phyloP scores from a whole-genome alignment of 352 stramenopile species.

The Phytophthora macrochlamydospora region DNA sequence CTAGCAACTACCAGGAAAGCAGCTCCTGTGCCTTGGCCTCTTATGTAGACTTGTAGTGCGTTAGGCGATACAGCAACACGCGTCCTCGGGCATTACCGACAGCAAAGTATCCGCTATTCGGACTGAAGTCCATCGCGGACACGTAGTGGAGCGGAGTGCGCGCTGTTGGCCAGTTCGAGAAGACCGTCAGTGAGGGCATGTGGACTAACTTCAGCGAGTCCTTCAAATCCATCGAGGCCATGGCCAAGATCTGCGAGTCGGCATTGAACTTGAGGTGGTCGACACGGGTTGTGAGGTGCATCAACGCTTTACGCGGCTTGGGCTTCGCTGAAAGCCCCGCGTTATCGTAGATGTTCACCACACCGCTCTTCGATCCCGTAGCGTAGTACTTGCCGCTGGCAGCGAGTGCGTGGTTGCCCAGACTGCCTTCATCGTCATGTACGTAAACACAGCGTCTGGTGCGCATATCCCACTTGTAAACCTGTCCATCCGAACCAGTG shows the following conservation, averaged over 20 bases:
- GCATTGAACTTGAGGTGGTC: constrained; percentile 92
- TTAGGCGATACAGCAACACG: constrained; percentile 96
- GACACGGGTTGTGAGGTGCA: constrained; percentile 95
- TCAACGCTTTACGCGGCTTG: constrained; percentile 94
- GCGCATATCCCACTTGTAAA: constrained; percentile 97
- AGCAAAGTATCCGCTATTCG: constrained; percentile 93
- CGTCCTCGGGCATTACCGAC: constrained; percentile 97
- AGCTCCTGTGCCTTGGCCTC: constrained; percentile 27
- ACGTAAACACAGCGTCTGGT: constrained; percentile 81
- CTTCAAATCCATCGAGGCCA: constrained; percentile 91
- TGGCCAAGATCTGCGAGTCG: constrained; percentile 94
- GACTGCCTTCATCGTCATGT: constrained; percentile 85
- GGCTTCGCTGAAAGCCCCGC: constrained; percentile 43
- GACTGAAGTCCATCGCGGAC: constrained; percentile 96
- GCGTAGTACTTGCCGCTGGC: constrained; percentile 85
- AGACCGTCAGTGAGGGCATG: constrained; percentile 94
- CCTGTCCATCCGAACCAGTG: constrained; percentile 94
- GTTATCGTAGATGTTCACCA: constrained; percentile 98
- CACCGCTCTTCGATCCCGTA: constrained; percentile 95
- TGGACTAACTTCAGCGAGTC: constrained; percentile 97
- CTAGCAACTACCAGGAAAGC: constrained; percentile 15
- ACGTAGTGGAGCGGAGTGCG: constrained; percentile 98
- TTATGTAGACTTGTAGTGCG: constrained; percentile 93
- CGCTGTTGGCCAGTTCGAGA: constrained; percentile 97
- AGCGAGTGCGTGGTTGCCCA: constrained; percentile 84